Base-by-base conservation (phyloP, 768 basidiomycete genomes). In the Russula brevipes region DNA sequence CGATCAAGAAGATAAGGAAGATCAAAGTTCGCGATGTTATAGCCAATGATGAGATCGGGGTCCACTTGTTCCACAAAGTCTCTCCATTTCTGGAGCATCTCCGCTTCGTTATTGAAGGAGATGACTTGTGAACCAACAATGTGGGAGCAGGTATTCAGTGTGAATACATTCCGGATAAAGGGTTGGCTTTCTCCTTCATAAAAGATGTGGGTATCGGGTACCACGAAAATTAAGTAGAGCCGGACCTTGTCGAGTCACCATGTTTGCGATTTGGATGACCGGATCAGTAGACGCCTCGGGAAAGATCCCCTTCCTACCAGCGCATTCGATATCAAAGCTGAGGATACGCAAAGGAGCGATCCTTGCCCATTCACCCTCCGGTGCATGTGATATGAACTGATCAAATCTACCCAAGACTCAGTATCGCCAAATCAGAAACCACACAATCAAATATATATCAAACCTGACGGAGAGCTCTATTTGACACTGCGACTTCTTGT, bases 311-410 rank as follows among this genome's bases (percentile, higher is more conserved):
- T 98, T 98, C 31, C 97, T 79, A 24, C 97, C 97, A 0, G 97
- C 97, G 75, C 97, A 99, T 76, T 99, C 97, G 69, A 99, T 98
- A 84, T 99, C 97, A 70, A 99, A 99, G 70, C 93, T 95, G 36
- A 99, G 81, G 70, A 98, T 91, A 17, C 97, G 86, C 0, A 98
- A 77, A 0, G 97, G 97, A 0, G 97, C 96, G 55, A 96, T 86
- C 65, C 85, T 88, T 2, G 91, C 89, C 91, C 96, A 98, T 46
- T 85, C 81, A 2, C 89, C 95, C 72, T 98, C 97, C 1, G 97
- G 90, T 4, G 88, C 76, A 75, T 99, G 89, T 2, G 97, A 97
- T 58, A 91, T 86, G 70, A 99, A 89, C 24, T 81, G 79, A 63
- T 94, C 82, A 76, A 86, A 94, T 73, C 94, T 96, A 63, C 6